A percentile compares a stretch with the other conserved stretches of the same genome.
Evolutionary conservation across 768 basidiomycete species (phyloP).

Genomic region (Amanita inopinata): DNA sequence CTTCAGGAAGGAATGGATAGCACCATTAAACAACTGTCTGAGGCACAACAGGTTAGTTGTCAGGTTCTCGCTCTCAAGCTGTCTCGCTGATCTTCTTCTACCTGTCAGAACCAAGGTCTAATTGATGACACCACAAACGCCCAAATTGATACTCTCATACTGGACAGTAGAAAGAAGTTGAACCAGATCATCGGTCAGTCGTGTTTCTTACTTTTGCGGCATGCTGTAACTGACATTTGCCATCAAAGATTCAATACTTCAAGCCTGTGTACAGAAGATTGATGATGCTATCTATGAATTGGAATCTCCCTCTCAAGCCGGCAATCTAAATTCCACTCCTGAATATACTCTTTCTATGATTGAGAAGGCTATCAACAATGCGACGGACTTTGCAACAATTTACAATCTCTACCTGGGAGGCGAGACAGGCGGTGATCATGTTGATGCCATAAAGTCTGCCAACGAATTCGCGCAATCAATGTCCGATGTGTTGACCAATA

Average conservation of each 20-base stretch:
- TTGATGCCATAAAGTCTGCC: conserved; percentile 95
- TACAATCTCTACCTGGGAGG: conserved; percentile 87
- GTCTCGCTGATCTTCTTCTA: conserved; percentile 10
- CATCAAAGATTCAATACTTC: conserved; percentile 83
- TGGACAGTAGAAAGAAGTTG: conserved; percentile 95
- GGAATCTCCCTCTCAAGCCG: conserved; percentile 90
- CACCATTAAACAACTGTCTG: conserved; percentile 80
- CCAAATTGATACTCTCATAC: conserved; percentile 94
- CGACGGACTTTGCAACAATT: conserved; percentile 91
- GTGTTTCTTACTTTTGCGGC: neutral
- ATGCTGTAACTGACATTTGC: conserved; percentile 11
- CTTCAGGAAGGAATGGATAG: conserved; percentile 93
- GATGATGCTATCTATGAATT: conserved; percentile 97
- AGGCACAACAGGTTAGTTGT: conserved; percentile 75
- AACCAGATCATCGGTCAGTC: conserved; percentile 86
- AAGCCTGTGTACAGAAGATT: conserved; percentile 93
- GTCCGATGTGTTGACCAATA: conserved; percentile 84
- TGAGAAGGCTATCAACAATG: conserved; percentile 90
- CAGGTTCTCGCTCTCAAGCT: too few relatives aligned
- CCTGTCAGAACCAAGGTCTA: conserved; percentile 68
- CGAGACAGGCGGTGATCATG: conserved; percentile 86
- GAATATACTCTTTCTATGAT: conserved; percentile 98
- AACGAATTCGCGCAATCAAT: conserved; percentile 94
- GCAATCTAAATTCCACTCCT: conserved; percentile 95
- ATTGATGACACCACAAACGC: conserved; percentile 87